Evolutionary conservation across 257 asterid genomes (phyloP), one percentile per base, ranked within the genome.

Genomic region (Verbena officinalis): DNA sequence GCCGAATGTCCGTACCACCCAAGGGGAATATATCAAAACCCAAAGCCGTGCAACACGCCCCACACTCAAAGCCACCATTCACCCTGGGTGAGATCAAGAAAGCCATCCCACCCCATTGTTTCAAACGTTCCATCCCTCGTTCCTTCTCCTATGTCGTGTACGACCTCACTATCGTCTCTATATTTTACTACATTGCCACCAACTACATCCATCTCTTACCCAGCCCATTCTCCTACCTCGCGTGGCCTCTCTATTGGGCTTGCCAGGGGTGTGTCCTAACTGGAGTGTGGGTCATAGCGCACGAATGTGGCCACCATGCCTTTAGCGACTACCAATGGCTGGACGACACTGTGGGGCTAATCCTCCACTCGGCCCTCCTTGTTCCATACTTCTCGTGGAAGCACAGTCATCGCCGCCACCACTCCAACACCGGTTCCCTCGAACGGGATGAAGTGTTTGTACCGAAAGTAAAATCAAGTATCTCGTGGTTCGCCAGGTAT

Each of bases 51-150:
- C 73, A 75, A 65, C 80, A 93, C 12, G 94, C 81, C 55, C 97
- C 97, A 11, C 74, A 69, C 72, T 38, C 88, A 13, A 86, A 81
- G 63, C 97, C 97, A 51, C 94, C 95, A 21, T 89, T 89, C 68
- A 74, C 91, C 1, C 76, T 84, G 0, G 94, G 95, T 1, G 91
- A 85, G 9, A 20, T 89, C 44, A 89, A 89, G 86, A 86, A 84
- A 77, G 85, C 95, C 78, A 84, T 89, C 77, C 97, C 95, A 13
- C 88, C 89, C 72, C 97, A 86, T 78, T 86, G 97, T 67, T 89
- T 89, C 86, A 55, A 81, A 74, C 89, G 97, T 3, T 89, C 97
- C 1, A 77, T 89, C n/a, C 85, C 81, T 10, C 87, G 79, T 63
- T 89, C 95, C 7, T 89, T 89, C 73, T 89, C 97, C 49, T 89